phyloP scores from a whole-genome alignment of 73 alveolate genomes.

The Paramecium bursaria region DNA sequence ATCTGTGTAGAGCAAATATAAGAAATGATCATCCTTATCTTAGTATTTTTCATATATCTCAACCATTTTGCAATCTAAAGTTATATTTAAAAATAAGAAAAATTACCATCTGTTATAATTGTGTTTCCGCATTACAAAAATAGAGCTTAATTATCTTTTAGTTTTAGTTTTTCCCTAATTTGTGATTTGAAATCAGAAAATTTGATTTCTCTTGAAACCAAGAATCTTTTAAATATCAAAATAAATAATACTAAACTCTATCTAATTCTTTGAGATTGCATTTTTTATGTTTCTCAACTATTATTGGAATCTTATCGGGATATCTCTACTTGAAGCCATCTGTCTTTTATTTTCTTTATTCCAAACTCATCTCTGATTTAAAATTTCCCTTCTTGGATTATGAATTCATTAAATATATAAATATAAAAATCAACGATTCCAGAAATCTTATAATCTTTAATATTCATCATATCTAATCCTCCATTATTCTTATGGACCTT shows the following conservation, averaged over 20 bases:
- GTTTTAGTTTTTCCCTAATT: constrained; percentile 10
- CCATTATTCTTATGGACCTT: constrained; percentile 62
- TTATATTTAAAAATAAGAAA: background rate
- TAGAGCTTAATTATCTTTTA: background rate
- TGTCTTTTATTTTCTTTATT: too few species aligned
- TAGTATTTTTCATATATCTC: constrained; percentile 23
- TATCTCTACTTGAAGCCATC: too few species aligned
- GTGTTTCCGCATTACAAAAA: constrained; percentile 51
- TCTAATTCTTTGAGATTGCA: background rate
- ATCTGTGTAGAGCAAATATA: constrained; percentile 41
- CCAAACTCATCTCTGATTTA: too few species aligned
- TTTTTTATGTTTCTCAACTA: constrained; percentile 34
- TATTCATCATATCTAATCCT: constrained; percentile 14
- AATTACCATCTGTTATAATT: constrained; percentile 11
- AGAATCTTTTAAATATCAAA: background rate
- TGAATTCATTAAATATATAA: too few species aligned
- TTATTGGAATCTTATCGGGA: constrained; percentile 49
- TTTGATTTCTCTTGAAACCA: constrained; percentile 7
- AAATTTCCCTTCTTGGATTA: too few species aligned
- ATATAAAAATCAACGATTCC: constrained; percentile 57
- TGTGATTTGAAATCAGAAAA: constrained; percentile 38
- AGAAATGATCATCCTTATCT: constrained; percentile 35
- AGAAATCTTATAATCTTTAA: constrained; percentile 22
- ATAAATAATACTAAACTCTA: constrained; percentile 8
- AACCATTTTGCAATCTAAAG: background rate